A percentile compares a stretch with the other conserved stretches of the same genome.
phyloP scores from a whole-genome alignment of 2,329 filamentous ascomycete genomes.

The Botrytis aclada region DNA sequence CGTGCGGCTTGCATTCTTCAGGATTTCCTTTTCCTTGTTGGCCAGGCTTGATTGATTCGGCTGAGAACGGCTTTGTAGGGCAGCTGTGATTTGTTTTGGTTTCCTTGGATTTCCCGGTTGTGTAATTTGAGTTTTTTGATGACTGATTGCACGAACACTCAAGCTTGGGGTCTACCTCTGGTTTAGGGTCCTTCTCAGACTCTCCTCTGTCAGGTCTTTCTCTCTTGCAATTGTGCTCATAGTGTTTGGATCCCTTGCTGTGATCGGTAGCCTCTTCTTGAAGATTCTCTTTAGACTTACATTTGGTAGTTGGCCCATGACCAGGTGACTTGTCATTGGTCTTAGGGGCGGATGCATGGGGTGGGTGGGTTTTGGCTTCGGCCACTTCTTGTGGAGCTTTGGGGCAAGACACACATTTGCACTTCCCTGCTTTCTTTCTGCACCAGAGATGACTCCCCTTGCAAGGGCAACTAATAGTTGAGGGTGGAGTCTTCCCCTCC shows the following conservation, averaged over 20 bases:
- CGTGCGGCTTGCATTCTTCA: background rate
- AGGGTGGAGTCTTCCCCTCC: background rate
- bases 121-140: background rate
- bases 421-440: constrained; percentile 8
- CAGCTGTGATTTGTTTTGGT: background rate
- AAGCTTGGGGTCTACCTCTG: background rate
- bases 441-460: constrained; percentile 17
- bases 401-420: constrained; percentile 14
- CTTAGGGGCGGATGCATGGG: background rate
- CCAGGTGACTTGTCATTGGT: background rate
- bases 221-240: background rate
- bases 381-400: constrained; percentile 2
- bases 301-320: background rate
- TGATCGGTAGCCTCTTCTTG: background rate
- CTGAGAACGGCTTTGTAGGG: background rate
- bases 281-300: background rate
- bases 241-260: background rate
- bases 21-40: background rate
- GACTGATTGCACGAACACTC: background rate
- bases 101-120: background rate
- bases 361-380: background rate
- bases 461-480: constrained; percentile 4
- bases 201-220: background rate
- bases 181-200: background rate
- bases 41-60: background rate